phyloP scores from a whole-genome alignment of 192 early-diverging fungal genomes.

The Coemansia sp. region DNA sequence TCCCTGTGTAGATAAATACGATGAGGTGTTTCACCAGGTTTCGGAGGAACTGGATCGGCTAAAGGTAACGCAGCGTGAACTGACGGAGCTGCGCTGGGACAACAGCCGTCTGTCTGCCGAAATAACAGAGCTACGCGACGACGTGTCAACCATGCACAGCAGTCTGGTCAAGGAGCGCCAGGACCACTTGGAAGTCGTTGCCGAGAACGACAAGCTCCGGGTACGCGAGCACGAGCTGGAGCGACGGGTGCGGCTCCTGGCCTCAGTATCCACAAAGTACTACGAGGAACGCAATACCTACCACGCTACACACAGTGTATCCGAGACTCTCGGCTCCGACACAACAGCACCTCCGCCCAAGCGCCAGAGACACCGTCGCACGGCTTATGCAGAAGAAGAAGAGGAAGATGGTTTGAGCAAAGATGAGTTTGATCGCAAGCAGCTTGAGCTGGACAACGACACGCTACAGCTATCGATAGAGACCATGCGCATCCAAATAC shows the following conservation, averaged over 20 bases:
- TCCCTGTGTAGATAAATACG: constrained; percentile 55
- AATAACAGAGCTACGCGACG: constrained; percentile 37
- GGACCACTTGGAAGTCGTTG: constrained; percentile 43
- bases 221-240: constrained; percentile 51
- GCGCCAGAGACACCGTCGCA: constrained; percentile 25
- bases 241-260: constrained; percentile 39
- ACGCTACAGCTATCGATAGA: constrained; percentile 48
- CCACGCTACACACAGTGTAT: constrained; percentile 4
- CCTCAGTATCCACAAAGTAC: constrained; percentile 33
- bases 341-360: constrained; percentile 28
- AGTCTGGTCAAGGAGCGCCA: constrained; percentile 46
- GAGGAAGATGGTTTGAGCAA: constrained; percentile 18
- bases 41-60: constrained; percentile 44
- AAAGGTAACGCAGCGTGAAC: constrained; percentile 42
- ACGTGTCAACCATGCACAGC: constrained; percentile 30
- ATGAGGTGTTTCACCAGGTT: constrained; percentile 45
- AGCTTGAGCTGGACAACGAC: constrained; percentile 52
- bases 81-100: constrained; percentile 45
- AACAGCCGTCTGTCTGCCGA: constrained; percentile 40
- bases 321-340: constrained; percentile 17
- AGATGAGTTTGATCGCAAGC: constrained; percentile 29
- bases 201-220: constrained; percentile 50
- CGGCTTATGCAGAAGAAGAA: constrained; percentile 4
- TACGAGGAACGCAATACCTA: constrained; percentile 25
- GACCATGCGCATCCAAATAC: constrained; percentile 54